Evolutionary conservation across 139 green algal species (phyloP).

Genomic region (Chlamydomonas sp.): DNA sequence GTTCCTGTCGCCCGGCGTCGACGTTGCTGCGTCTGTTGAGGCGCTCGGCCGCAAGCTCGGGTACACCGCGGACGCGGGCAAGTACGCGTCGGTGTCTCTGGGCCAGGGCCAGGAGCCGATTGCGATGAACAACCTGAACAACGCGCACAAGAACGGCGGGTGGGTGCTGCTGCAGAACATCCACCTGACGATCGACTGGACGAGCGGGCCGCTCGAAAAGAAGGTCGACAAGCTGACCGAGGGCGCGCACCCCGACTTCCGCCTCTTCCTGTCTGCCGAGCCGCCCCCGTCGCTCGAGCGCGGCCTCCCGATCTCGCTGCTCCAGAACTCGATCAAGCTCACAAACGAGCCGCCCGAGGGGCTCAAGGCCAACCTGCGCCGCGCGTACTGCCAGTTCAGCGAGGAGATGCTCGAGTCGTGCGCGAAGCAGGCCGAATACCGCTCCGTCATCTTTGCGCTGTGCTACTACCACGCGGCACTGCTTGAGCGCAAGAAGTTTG

Average conservation of each 20-base stretch:
- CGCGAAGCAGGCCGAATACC: constrained; percentile 74
- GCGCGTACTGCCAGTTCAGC: constrained; percentile 71
- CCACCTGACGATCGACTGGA: constrained; percentile 79
- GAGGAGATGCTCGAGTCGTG: constrained; percentile 84
- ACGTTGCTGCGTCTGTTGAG: constrained; percentile 76
- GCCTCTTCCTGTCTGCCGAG: constrained; percentile 87
- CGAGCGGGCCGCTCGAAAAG: constrained; percentile 68
- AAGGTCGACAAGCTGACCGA: constrained; percentile 76
- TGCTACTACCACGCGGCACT: constrained; percentile 87
- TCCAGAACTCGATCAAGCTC: constrained; percentile 88
- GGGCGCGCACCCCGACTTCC: constrained; percentile 78
- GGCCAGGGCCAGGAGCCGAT: constrained; percentile 86
- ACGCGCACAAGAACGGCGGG: constrained; percentile 76
- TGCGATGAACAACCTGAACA: constrained; percentile 71
- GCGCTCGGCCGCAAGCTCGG: constrained; percentile 65
- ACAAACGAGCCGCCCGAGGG: constrained; percentile 80
- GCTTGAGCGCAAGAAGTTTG: constrained; percentile 92
- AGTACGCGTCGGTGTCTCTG: constrained; percentile 71
- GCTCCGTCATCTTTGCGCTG: constrained; percentile 81
- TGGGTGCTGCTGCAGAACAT: constrained; percentile 91
- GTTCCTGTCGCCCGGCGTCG: constrained; percentile 76
- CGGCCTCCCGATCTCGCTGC: constrained; percentile 72
- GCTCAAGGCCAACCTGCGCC: constrained; percentile 57
- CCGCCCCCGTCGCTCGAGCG: constrained; percentile 74
- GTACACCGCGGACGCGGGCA: constrained; percentile 60